A percentile compares a stretch with the other conserved stretches of the same genome.
phyloP scores from a whole-genome alignment of 2,329 filamentous ascomycete species.

The Clarireedia paspali region DNA sequence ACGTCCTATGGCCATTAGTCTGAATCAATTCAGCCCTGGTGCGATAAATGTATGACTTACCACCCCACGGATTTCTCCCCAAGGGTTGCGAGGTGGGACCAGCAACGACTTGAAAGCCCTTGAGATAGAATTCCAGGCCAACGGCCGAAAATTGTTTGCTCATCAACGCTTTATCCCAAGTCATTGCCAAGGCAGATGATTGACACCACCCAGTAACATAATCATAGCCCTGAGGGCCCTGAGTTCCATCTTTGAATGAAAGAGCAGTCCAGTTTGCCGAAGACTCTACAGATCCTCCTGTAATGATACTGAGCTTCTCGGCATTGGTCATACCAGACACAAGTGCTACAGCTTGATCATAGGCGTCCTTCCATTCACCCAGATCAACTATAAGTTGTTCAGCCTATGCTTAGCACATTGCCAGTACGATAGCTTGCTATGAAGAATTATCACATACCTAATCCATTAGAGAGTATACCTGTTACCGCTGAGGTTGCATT shows the following conservation, averaged over 20 bases:
- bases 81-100: conserved; percentile 14
- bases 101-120: conserved; percentile 13
- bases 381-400: conserved; percentile 10
- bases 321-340: conserved; percentile 34
- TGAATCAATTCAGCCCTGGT: no score
- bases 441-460: no score
- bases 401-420: no score
- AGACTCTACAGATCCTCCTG: conserved; percentile 19
- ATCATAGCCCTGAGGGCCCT: conserved; percentile 15
- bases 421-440: no score
- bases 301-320: conserved; percentile 36
- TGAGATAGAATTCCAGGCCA: conserved; percentile 15
- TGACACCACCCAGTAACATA: conserved; percentile 14
- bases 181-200: conserved; percentile 11
- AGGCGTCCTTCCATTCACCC: conserved; percentile 31
- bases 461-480: no score
- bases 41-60: neutral
- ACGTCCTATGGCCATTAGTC: neutral
- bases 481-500: no score
- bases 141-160: conserved; percentile 13
- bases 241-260: conserved; percentile 9
- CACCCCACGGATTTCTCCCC: conserved; percentile 15
- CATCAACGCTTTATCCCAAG: conserved; percentile 13
- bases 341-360: conserved; percentile 31
- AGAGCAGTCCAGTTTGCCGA: conserved; percentile 17